Base-by-base conservation (phyloP, 495 filamentous ascomycete species). In the Cercophora scortea region DNA sequence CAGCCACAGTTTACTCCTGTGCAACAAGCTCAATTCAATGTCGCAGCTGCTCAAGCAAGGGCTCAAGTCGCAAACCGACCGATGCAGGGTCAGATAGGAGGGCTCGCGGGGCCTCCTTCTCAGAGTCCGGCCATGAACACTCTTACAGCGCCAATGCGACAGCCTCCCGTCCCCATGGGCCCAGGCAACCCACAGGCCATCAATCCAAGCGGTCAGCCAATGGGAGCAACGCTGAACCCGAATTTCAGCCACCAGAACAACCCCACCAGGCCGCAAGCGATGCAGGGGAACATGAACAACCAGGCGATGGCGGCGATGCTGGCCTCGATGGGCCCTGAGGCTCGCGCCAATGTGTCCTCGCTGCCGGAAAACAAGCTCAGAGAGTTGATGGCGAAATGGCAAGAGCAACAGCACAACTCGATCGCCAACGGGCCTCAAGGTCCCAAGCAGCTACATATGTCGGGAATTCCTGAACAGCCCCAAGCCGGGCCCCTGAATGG, bases 71-170 rank as follows among this genome's bases (percentile, higher is more conserved):
- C 19, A 66, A 60, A 49, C 57, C 61, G 63, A 12, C 51, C 66
- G 32, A 69, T 79, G 57, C 73, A 73, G 51, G 72, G 73, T 1
- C 77, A 79, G 54, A 73, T 71, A 8, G 74, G 72, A 6, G 70
- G 66, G 19, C 61, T 76, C 47, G 59, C 62, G 13, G 73, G 66
- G 0, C 64, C 65, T 10, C 65, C 72, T 15, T 75, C 76, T 8
- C 78, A 77, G 50, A 79, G 75, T 50, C 78, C 78, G 8, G 71
- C 66, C 1, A 74, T 79, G 74, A 65, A 65, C 42, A 75, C 73
- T 1, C 49, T 78, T 40, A 79, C 74, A 43, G 65, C 74, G 1
- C 76, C 76, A 12, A 69, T 76, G 58, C 65, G 67, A 18, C 70
- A 71, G 18, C 67, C 73, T 11, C 69, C 74, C 15, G 63, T 67